Percentiles rank a stretch among this genome's conserved stretches.
Evolutionary conservation across 2,329 filamentous ascomycete genomes (phyloP).

Genomic region (Harringtonia aguacate): DNA sequence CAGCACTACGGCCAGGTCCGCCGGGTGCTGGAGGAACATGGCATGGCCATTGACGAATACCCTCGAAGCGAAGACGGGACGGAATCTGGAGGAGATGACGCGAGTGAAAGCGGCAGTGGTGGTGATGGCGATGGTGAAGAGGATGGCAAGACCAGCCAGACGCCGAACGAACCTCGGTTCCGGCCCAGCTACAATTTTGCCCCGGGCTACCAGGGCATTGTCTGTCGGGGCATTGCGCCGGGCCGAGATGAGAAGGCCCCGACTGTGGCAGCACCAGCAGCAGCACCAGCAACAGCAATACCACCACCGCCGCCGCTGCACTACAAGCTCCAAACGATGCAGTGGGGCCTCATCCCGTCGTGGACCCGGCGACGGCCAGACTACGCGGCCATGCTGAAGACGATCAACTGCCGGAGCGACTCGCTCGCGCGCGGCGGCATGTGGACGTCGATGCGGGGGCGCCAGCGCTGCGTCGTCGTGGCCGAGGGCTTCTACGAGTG

Average conservation of each 20-base stretch:
- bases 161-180: slow-evolving; percentile 24
- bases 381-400: slow-evolving; percentile 68
- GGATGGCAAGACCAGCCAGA: slow-evolving; percentile 46
- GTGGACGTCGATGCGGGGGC: slow-evolving; percentile 86
- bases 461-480: slow-evolving; percentile 77
- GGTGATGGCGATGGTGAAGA: slow-evolving; percentile 62
- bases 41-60: slow-evolving; percentile 1
- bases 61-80: background rate
- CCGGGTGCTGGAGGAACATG: slow-evolving; percentile 57
- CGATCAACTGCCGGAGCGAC: slow-evolving; percentile 92
- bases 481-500: slow-evolving; percentile 96
- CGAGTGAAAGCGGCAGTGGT: no score
- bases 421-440: slow-evolving; percentile 70
- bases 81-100: background rate
- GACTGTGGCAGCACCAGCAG: no score
- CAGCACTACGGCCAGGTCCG: slow-evolving; percentile 71
- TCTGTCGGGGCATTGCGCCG: slow-evolving; percentile 48
- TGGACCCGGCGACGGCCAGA: slow-evolving; percentile 83
- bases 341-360: slow-evolving; percentile 89
- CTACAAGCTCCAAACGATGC: slow-evolving; percentile 87
- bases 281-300: slow-evolving; percentile 7
- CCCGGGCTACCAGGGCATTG: slow-evolving; percentile 72
- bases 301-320: slow-evolving; percentile 17
- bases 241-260: background rate
- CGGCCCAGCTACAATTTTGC: slow-evolving; percentile 88